These are phyloP conservation scores for Acacia crassicarpa DNA, from an alignment of 306 rosid species.

Conservation along the genomic window DNA sequence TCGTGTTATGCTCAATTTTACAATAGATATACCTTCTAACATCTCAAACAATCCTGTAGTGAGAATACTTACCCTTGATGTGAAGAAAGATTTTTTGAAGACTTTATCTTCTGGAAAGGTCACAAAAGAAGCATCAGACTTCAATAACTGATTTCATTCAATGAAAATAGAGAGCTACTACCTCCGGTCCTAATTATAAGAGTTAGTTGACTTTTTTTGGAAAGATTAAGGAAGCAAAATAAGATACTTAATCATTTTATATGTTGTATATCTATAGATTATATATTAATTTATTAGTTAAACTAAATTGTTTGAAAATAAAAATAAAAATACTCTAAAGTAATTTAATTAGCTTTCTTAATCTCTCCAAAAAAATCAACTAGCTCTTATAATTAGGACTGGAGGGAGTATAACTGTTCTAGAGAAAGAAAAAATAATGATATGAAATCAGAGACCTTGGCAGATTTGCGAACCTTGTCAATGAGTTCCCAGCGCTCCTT, in stretches of 20 bases:
- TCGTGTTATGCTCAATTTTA: not conserved
- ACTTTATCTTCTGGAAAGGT: slow-evolving; percentile 66
- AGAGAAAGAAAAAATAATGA: slow-evolving; percentile 32
- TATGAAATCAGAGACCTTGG: slow-evolving; percentile 45
- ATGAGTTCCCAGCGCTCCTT: slow-evolving; percentile 56
- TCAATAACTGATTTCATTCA: slow-evolving; percentile 24
- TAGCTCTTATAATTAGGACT: too few species aligned
- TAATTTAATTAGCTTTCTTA: too few species aligned
- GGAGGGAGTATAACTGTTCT: slow-evolving; percentile 26
- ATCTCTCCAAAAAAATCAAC: too few species aligned
- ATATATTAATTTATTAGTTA: too few species aligned
- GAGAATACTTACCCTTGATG: slow-evolving; percentile 58
- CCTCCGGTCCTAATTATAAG: too few species aligned
- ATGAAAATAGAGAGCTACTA: slow-evolving; percentile 23
- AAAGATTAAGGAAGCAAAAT: too few species aligned
- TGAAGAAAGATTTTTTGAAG: slow-evolving; percentile 48
- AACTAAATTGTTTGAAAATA: too few species aligned
- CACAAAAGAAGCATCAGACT: slow-evolving; percentile 41
- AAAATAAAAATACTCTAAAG: too few species aligned
- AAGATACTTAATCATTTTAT: too few species aligned
- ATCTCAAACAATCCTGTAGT: slow-evolving; percentile 14
- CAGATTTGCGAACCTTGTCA: slow-evolving; percentile 29
- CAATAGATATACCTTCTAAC: slow-evolving; percentile 14
- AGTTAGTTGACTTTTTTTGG: too few species aligned
- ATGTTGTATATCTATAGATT: too few species aligned